Conservation (phyloP, 768 basidiomycete species). For the Podaxis mareebaensis region DNA sequence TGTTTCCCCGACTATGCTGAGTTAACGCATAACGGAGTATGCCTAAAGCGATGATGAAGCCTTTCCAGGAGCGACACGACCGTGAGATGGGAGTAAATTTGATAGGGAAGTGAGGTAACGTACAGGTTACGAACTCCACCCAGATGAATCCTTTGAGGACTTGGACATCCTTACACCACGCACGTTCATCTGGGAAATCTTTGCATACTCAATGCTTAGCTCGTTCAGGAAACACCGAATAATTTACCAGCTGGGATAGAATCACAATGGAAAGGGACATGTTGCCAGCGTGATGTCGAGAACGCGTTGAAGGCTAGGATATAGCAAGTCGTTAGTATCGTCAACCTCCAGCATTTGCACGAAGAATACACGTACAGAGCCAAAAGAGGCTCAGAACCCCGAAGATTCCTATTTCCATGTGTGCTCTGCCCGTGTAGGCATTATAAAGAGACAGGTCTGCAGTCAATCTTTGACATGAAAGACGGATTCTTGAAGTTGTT, state of each 20-base stretch:
- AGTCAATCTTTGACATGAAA: slow-evolving; percentile 32
- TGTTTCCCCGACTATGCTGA: slow-evolving; percentile 45
- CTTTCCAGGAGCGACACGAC: slow-evolving; percentile 25
- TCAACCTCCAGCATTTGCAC: not conserved
- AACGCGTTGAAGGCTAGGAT: slow-evolving; percentile 55
- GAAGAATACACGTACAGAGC: slow-evolving; percentile 42
- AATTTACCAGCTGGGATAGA: slow-evolving; percentile 46
- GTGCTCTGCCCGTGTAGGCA: slow-evolving; percentile 46
- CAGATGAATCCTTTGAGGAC: slow-evolving; percentile 59
- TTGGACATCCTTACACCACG: slow-evolving; percentile 57
- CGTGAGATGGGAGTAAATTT: not conserved
- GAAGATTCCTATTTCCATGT: slow-evolving; percentile 48
- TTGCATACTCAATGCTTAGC: not conserved
- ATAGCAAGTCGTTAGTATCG: not conserved
- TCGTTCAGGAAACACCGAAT: not conserved
- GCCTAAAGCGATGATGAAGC: slow-evolving; percentile 40
- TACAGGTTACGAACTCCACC: slow-evolving; percentile 56
- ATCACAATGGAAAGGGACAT: slow-evolving; percentile 47
- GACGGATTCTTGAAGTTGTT: not conserved
- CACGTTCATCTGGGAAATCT: slow-evolving; percentile 44
- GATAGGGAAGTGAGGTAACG: slow-evolving; percentile 18
- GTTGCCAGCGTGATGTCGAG: slow-evolving; percentile 57
- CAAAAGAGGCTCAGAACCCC: slow-evolving; percentile 50
- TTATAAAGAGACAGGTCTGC: slow-evolving; percentile 43
- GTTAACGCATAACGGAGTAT: slow-evolving; percentile 45